Conservation (phyloP, 2,329 filamentous ascomycete genomes). For the Coniochaeta hoffmannii region DNA sequence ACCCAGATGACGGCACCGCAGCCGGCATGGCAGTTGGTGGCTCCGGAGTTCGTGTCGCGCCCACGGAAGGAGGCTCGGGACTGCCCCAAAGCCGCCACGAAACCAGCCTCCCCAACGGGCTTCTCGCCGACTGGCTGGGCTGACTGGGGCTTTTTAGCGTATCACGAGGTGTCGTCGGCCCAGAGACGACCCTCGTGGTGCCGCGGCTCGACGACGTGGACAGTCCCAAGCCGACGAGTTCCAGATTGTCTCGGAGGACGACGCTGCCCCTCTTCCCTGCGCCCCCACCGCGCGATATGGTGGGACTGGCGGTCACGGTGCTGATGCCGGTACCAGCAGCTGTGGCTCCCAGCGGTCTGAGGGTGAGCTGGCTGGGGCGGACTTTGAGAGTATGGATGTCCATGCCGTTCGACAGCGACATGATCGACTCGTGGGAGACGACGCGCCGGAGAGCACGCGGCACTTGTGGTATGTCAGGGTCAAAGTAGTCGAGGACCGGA, state of each 20-base stretch:
- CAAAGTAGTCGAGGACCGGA: conserved; percentile 6
- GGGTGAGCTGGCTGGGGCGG: conserved; percentile 67
- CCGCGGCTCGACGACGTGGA: conserved; percentile 20
- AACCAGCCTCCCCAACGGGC: conserved; percentile 18
- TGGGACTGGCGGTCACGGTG: conserved; percentile 52
- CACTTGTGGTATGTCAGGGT: conserved; percentile 30
- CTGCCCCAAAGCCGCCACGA: conserved; percentile 35
- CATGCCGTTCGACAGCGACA: conserved; percentile 79
- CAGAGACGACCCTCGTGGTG: conserved; percentile 2
- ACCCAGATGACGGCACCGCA: not conserved
- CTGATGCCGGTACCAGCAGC: conserved; percentile 46
- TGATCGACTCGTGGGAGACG: conserved; percentile 78
- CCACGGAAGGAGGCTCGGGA: not conserved
- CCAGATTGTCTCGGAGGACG: conserved; percentile 50
- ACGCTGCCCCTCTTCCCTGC: conserved; percentile 43
- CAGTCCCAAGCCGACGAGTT: conserved; percentile 21
- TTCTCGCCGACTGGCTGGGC: not conserved
- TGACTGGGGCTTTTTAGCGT: not conserved
- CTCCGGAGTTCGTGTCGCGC: not conserved
- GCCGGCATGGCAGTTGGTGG: not conserved
- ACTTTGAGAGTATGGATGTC: conserved; percentile 80
- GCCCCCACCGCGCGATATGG: conserved; percentile 31
- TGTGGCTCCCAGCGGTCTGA: conserved; percentile 43
- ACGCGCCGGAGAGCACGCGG: conserved; percentile 48
- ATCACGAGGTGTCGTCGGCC: not conserved